Evolutionary conservation across 352 stramenopile species (phyloP), one percentile per base, ranked within the genome.

Genomic region (Pythium rishiriense): DNA sequence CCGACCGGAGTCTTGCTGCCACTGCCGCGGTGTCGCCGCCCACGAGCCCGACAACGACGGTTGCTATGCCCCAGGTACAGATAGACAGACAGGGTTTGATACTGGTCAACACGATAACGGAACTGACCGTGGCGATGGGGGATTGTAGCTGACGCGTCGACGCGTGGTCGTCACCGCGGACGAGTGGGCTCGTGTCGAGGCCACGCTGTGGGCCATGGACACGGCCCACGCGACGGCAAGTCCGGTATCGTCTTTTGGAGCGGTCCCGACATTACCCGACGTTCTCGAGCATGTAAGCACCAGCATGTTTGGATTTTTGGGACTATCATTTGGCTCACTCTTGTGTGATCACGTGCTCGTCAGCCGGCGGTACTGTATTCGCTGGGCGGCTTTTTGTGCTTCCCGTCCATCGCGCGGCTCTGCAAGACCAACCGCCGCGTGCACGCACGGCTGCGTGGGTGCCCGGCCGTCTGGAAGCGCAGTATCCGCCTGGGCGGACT

Each of bases 401-500:
- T 62, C 19, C 17, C 52, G 22, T 58, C 56, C 8, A 57, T 70
- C 43, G 57, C 50, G 6, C 48, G 56, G 12, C 58, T 88, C 10
- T 68, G 70, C 5, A 84, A 78, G 53, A 69, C 76, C 14, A 87
- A 75, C 58, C 82, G 72, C 43, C 25, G 37, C 4, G 29, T 87
- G 4, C 76, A 79, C 25, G 63, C 59, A 25, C 58, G 70, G n/a
- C 68, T 90, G n/a, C 5, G 70, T 2, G 59, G 70, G 17, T 84
- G 70, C 33, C 68, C 83, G n/a, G 72, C 85, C 0, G 61, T 88
- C 3, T 94, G 85, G 85, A 91, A 91, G 53, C 87, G 85, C 47
- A 83, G 73, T 35, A 88, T 94, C 54, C 75, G 85, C 11, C 72
- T 74, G 10, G 74, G 79, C 35, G 78, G 81, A 10, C 42, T 94